Percentiles rank a stretch among this genome's conserved stretches.
These are phyloP conservation scores for Leishmania turanica DNA, from an alignment of 208 protist genomes.

Conservation along the genomic window DNA sequence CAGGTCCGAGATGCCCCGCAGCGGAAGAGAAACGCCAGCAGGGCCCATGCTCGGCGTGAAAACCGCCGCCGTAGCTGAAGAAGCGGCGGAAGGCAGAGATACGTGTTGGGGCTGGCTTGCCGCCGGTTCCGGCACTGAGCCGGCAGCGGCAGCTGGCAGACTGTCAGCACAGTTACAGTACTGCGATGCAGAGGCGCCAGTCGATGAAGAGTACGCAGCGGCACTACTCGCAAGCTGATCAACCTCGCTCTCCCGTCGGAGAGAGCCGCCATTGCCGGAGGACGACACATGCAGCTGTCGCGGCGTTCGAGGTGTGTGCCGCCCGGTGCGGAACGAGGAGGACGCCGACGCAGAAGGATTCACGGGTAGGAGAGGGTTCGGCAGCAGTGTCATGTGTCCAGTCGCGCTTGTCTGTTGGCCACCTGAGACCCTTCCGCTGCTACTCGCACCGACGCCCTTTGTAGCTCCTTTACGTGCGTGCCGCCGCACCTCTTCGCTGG, in stretches of 20 bases:
- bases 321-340: not conserved
- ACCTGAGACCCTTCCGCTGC: not conserved
- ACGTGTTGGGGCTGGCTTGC: not conserved
- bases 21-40: not conserved
- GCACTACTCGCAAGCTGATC: not conserved
- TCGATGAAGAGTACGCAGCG: not conserved
- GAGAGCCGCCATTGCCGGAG: not conserved
- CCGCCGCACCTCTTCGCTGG: conserved; percentile 11
- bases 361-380: not conserved
- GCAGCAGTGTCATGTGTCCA: not conserved
- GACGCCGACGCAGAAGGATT: not conserved
- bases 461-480: not conserved
- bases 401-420: not conserved
- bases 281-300: conserved; percentile 2
- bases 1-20: not conserved
- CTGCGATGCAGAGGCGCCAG: not conserved
- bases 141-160: not conserved
- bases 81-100: not conserved
- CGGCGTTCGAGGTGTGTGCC: conserved; percentile 12
- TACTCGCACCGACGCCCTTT: not conserved
- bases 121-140: not conserved
- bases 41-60: not conserved
- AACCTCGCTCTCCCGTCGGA: not conserved
- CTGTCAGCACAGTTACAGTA: not conserved
- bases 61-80: not conserved